A percentile compares a stretch with the other conserved stretches of the same genome.
Conservation (phyloP, 352 stramenopile species). For the Pelagophyceae sp. region DNA sequence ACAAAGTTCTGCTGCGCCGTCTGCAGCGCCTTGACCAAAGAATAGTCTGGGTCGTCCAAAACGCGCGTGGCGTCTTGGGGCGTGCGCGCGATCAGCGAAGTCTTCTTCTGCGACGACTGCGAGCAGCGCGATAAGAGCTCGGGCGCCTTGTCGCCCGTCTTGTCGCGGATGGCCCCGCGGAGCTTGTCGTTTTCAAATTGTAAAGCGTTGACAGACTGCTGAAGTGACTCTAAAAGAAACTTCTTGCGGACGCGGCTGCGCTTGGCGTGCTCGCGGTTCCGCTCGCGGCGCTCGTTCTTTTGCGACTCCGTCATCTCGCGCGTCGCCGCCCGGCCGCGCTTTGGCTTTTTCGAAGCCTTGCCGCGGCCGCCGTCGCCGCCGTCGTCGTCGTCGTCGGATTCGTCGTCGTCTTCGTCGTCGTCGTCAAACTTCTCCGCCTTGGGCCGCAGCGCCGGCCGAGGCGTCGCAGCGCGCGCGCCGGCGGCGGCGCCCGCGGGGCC, state of each 20-base stretch:
- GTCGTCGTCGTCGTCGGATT: not conserved
- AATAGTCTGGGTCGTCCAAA: conserved; percentile 67
- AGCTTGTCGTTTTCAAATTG: conserved; percentile 74
- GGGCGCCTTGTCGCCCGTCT: conserved; percentile 26
- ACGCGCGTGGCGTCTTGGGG: not conserved
- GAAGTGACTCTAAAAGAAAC: conserved; percentile 66
- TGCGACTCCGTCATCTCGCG: conserved; percentile 46
- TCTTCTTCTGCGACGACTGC: not conserved
- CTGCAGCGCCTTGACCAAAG: conserved; percentile 55
- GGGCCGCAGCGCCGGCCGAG: no score
- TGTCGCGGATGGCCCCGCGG: conserved; percentile 49
- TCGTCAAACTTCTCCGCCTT: no score
- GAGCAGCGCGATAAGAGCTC: not conserved
- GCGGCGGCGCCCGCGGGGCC: no score
- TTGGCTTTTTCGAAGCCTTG: not conserved
- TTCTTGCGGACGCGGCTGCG: conserved; percentile 72
- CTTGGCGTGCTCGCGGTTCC: conserved; percentile 74
- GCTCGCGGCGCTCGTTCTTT: conserved; percentile 51
- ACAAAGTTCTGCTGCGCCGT: conserved; percentile 63
- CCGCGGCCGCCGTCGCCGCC: no score
- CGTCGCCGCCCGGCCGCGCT: not conserved
- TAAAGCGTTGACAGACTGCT: conserved; percentile 51
- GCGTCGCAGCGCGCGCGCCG: no score
- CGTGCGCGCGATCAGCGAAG: conserved; percentile 25
- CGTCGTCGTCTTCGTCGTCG: not conserved